These are phyloP conservation scores for Pyrus bretschneideri DNA, from an alignment of 306 rosid species.

Conservation along the genomic window DNA sequence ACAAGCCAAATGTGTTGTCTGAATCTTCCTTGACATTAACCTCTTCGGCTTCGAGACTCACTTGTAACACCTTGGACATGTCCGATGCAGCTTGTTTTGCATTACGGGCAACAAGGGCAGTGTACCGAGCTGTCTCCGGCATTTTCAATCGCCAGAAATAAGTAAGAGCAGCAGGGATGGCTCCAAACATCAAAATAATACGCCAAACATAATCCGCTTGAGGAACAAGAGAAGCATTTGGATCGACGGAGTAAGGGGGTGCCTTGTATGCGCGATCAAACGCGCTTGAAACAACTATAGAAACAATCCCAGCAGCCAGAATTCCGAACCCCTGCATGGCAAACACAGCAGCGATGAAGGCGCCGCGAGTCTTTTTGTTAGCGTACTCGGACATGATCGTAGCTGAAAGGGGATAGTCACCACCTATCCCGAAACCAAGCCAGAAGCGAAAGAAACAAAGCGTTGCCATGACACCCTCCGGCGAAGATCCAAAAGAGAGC, in stretches of 20 bases:
- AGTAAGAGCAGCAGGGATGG: background rate
- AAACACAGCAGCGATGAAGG: background rate
- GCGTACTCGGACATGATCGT: background rate
- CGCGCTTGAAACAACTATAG: background rate
- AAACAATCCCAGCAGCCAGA: background rate
- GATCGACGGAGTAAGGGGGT: background rate
- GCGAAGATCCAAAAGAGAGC: background rate
- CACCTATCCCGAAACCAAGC: background rate
- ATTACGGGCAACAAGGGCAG: background rate
- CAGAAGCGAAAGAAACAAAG: background rate
- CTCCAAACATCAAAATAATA: constrained; percentile 3
- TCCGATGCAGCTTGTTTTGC: background rate
- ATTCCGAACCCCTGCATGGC: constrained; percentile 12
- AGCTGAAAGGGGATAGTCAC: background rate
- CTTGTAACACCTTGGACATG: constrained; percentile 1
- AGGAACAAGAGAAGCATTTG: background rate
- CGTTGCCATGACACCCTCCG: background rate
- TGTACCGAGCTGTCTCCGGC: constrained; percentile 6
- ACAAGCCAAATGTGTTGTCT: background rate
- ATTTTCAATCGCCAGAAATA: constrained; percentile 2
- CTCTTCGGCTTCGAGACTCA: background rate
- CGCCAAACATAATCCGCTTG: constrained; percentile 3
- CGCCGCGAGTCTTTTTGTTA: background rate
- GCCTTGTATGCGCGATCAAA: background rate
- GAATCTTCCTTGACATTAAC: background rate